These are phyloP conservation scores for Nitzschia inconspicua DNA, from an alignment of 108 stramenopile species.

Conservation along the genomic window DNA sequence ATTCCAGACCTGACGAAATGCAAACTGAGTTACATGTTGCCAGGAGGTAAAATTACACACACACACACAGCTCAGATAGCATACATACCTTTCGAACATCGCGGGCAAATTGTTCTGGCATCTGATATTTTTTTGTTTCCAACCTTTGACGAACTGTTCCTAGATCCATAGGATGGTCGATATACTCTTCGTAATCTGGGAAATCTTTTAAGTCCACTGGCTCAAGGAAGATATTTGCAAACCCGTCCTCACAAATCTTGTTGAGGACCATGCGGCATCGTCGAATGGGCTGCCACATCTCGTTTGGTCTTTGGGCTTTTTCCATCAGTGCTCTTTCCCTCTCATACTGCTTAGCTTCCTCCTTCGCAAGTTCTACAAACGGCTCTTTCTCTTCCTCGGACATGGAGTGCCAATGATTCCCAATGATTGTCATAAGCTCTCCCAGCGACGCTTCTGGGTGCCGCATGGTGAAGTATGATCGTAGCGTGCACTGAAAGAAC, in stretches of 20 bases:
- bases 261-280: conserved; percentile 79
- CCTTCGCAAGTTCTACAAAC: conserved; percentile 68
- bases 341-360: conserved; percentile 71
- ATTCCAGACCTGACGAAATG: conserved; percentile 63
- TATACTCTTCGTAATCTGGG: conserved; percentile 79
- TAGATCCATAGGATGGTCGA: conserved; percentile 90
- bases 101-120: conserved; percentile 80
- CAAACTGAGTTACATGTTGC: background rate
- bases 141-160: conserved; percentile 70
- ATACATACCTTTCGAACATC: conserved; percentile 76
- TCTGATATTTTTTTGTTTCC: conserved; percentile 55
- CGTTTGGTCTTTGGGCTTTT: conserved; percentile 76
- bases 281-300: conserved; percentile 86
- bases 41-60: background rate
- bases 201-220: conserved; percentile 78
- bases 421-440: conserved; percentile 75
- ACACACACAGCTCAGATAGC: background rate
- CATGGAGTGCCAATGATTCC: conserved; percentile 69
- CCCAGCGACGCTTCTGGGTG: conserved; percentile 55
- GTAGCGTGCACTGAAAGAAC: conserved; percentile 75
- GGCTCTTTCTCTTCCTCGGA: conserved; percentile 68
- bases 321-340: conserved; percentile 66
- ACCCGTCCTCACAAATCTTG: conserved; percentile 53
- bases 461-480: conserved; percentile 60
- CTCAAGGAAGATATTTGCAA: conserved; percentile 84